phyloP scores from a whole-genome alignment of 768 basidiomycete species.

The Auricularia cornea region DNA sequence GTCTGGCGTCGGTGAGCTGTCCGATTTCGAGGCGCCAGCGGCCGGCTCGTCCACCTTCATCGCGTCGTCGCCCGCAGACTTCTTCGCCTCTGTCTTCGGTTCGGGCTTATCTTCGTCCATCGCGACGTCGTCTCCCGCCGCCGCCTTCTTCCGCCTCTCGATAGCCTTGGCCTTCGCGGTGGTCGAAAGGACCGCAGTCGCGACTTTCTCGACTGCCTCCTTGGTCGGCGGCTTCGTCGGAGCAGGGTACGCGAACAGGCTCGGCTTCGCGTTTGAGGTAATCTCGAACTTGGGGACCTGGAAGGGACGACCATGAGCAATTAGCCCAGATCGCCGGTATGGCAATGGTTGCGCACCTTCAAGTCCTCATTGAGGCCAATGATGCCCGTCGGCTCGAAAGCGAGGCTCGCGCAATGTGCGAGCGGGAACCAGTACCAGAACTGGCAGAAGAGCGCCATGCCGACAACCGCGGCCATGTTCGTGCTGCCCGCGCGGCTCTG shows the following conservation, averaged over 20 bases:
- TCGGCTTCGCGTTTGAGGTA: conserved; percentile 81
- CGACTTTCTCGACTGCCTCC: conserved; percentile 85
- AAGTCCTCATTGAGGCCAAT: conserved; percentile 84
- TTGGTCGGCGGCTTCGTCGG: conserved; percentile 84
- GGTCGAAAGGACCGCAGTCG: conserved; percentile 90
- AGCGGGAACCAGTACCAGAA: conserved; percentile 99
- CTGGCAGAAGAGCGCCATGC: conserved; percentile 97
- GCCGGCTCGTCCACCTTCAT: conserved; percentile 56
- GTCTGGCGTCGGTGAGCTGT: conserved; percentile 25
- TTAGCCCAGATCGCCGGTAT: background rate
- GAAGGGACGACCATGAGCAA: no score
- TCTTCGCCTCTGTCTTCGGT: conserved; percentile 40
- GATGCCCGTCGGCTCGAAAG: conserved; percentile 92
- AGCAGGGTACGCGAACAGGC: conserved; percentile 86
- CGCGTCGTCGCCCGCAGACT: conserved; percentile 39
- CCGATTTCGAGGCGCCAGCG: conserved; percentile 30
- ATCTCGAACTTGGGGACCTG: conserved; percentile 93
- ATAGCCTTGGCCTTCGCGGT: conserved; percentile 96
- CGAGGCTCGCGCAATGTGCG: conserved; percentile 84
- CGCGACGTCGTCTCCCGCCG: conserved; percentile 57
- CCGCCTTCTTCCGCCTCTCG: conserved; percentile 82
- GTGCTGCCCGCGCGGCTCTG: conserved; percentile 88
- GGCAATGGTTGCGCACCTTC: conserved; percentile 55
- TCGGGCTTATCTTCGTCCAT: conserved; percentile 66
- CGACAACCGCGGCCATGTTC: conserved; percentile 91